Evolutionary conservation across 2,329 filamentous ascomycete species (phyloP).

Genomic region (Xylaria sp.): DNA sequence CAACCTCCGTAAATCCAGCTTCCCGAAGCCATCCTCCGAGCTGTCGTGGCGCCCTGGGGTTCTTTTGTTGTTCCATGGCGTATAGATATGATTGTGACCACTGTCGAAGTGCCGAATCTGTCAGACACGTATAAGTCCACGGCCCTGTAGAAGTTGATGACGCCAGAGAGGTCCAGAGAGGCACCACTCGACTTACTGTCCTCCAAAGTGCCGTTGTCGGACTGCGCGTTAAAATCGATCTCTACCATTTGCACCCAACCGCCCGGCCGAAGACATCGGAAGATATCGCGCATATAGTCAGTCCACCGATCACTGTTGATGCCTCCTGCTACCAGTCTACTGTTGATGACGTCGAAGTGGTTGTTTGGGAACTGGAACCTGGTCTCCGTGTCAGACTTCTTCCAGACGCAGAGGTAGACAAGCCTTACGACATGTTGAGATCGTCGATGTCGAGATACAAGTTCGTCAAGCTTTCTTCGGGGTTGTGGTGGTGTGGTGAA

Average conservation of each 20-base stretch:
- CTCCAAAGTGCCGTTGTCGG: conserved; percentile 72
- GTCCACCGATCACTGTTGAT: conserved; percentile 69
- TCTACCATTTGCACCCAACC: conserved; percentile 91
- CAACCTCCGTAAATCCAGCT: conserved; percentile 64
- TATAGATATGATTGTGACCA: conserved; percentile 64
- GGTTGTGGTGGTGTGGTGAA: conserved; percentile 53
- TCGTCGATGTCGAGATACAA: conserved; percentile 69
- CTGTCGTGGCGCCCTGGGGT: conserved; percentile 58
- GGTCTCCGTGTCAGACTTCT: conserved; percentile 14
- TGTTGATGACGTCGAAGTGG: conserved; percentile 80
- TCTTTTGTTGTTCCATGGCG: conserved; percentile 57
- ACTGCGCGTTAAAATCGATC: conserved; percentile 79
- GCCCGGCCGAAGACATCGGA: conserved; percentile 62
- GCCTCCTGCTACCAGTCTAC: conserved; percentile 64
- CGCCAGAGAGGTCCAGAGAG: neutral
- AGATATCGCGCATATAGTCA: conserved; percentile 70
- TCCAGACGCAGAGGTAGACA: neutral
- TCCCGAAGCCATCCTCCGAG: conserved; percentile 53
- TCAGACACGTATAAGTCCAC: conserved; percentile 15
- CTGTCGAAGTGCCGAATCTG: conserved; percentile 58
- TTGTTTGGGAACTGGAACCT: conserved; percentile 52
- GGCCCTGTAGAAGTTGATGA: neutral
- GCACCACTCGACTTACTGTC: conserved; percentile 41
- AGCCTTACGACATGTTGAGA: conserved; percentile 55
- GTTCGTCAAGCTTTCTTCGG: conserved; percentile 59